Percentiles rank a stretch among this genome's conserved stretches.
Conservation (phyloP, 768 basidiomycete species). For the Pilatotrama ljubarskyi region DNA sequence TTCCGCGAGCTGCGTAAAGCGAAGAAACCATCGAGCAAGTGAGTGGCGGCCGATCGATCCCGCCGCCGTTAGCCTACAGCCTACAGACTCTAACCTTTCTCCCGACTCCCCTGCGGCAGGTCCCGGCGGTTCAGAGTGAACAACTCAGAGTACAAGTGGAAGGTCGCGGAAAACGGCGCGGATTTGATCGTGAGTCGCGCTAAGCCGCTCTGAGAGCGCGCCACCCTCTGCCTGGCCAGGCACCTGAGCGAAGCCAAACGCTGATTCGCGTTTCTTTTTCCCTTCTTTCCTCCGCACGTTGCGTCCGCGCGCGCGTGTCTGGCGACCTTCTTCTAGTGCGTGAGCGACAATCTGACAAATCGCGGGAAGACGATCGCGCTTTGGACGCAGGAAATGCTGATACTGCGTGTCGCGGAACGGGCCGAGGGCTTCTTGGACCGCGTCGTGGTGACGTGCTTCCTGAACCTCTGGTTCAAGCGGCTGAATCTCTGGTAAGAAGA, state of each 20-base stretch:
- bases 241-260: neutral
- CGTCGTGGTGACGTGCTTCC: constrained; percentile 52
- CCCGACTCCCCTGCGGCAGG: constrained; percentile 28
- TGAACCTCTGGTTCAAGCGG: constrained; percentile 52
- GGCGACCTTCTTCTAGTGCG: constrained; percentile 38
- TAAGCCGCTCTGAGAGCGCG: constrained; percentile 1
- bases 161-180: constrained; percentile 41
- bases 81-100: neutral
- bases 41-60: constrained; percentile 18
- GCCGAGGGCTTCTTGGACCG: constrained; percentile 47
- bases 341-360: constrained; percentile 43
- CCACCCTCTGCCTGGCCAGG: neutral
- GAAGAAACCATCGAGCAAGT: constrained; percentile 55
- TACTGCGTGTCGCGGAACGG: constrained; percentile 42
- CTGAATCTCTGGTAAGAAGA: constrained; percentile 42
- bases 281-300: neutral
- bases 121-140: constrained; percentile 55
- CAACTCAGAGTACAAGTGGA: constrained; percentile 59
- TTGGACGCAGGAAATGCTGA: constrained; percentile 43
- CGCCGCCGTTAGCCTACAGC: neutral
- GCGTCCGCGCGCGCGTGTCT: neutral
- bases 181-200: constrained; percentile 46
- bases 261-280: neutral
- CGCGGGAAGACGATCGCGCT: constrained; percentile 47
- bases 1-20: constrained; percentile 49